Percentiles rank a stretch among this genome's conserved stretches.
Conservation (phyloP, 208 protist genomes). For the Acanthamoeba triangularis region DNA sequence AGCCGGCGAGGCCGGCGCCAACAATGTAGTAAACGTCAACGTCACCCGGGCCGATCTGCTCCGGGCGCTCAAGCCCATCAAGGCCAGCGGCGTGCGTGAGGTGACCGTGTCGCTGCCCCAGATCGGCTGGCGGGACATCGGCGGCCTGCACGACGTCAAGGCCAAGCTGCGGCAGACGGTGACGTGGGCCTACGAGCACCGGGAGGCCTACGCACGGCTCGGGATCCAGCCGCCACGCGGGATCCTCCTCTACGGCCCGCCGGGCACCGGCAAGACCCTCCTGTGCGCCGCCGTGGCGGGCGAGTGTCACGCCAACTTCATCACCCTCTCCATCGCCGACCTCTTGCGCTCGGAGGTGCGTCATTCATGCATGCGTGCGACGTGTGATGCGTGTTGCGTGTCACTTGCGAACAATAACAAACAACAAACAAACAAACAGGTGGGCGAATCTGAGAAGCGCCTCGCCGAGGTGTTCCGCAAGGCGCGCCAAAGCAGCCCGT, state of each 20-base stretch:
- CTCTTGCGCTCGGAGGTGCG: slow-evolving; percentile 61
- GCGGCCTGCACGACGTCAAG: slow-evolving; percentile 67
- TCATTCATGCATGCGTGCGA: background rate
- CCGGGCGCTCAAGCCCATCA: background rate
- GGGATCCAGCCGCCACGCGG: slow-evolving; percentile 48
- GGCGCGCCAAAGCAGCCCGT: slow-evolving; percentile 57
- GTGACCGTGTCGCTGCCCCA: background rate
- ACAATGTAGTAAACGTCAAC: background rate
- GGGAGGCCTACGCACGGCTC: slow-evolving; percentile 24
- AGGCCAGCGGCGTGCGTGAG: slow-evolving; percentile 31
- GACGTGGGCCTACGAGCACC: slow-evolving; percentile 71
- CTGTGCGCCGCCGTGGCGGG: slow-evolving; percentile 54
- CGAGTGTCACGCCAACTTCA: slow-evolving; percentile 70
- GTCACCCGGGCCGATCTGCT: background rate
- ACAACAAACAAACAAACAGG: background rate
- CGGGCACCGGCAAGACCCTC: slow-evolving; percentile 71
- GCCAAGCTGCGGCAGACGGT: slow-evolving; percentile 51
- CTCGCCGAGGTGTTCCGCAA: slow-evolving; percentile 67
- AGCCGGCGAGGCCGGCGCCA: background rate
- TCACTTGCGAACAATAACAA: background rate
- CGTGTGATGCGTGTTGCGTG: no score
- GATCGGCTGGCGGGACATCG: slow-evolving; percentile 55
- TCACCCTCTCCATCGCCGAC: slow-evolving; percentile 53
- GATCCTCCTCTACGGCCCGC: slow-evolving; percentile 67
- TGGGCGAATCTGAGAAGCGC: slow-evolving; percentile 71